Conservation (phyloP, 2,329 filamentous ascomycete species). For the Hypoxylon sp. region DNA sequence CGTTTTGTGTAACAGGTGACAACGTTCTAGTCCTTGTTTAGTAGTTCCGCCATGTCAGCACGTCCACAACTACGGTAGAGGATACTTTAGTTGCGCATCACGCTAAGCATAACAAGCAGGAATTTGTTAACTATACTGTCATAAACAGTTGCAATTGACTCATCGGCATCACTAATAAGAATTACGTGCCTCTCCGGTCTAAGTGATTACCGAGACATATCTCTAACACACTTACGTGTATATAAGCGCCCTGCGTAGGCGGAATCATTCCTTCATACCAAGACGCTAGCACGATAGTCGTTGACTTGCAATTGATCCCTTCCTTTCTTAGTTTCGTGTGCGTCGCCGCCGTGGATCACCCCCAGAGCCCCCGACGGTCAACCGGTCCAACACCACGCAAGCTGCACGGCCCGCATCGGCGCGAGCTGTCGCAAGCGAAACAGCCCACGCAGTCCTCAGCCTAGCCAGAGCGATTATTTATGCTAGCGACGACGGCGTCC, state of each 20-base stretch:
- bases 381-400: conserved; percentile 14
- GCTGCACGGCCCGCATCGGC: conserved; percentile 20
- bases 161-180: conserved; percentile 12
- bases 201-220: conserved; percentile 10
- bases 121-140: conserved; percentile 2
- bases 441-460: neutral
- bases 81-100: neutral
- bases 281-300: conserved; percentile 4
- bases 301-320: conserved; percentile 10
- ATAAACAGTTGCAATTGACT: conserved; percentile 4
- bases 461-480: neutral
- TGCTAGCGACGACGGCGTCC: conserved; percentile 23
- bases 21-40: conserved; percentile 11
- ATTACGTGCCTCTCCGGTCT: neutral
- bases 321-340: conserved; percentile 11
- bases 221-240: neutral
- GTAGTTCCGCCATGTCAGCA: conserved; percentile 24
- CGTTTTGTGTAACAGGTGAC: conserved; percentile 30
- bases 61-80: conserved; percentile 1
- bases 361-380: conserved; percentile 11
- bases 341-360: conserved; percentile 16
- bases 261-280: conserved; percentile 11
- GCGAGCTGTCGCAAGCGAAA: conserved; percentile 18
- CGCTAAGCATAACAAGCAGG: neutral
- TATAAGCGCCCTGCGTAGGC: conserved; percentile 11